phyloP scores from a whole-genome alignment of 2,329 filamentous ascomycete genomes.

The Aureobasidium pullulans region DNA sequence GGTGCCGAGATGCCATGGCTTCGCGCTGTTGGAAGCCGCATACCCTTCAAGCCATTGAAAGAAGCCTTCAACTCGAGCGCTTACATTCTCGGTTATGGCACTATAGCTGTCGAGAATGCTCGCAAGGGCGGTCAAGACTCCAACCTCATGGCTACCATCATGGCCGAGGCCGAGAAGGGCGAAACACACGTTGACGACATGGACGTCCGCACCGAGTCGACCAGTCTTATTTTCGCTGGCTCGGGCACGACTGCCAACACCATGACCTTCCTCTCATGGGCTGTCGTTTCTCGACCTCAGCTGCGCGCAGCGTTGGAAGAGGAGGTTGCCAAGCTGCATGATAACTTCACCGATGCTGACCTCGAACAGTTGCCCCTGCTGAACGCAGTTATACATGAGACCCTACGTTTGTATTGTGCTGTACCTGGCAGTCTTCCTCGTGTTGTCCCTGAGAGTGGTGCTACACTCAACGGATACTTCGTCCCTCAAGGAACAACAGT shows the following conservation, averaged over 20 bases:
- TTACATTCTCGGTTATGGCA: conserved; percentile 19
- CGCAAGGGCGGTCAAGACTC: conserved; percentile 13
- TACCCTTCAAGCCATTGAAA: conserved; percentile 15
- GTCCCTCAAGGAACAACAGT: conserved; percentile 31
- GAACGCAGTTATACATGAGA: conserved; percentile 33
- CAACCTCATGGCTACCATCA: conserved; percentile 19
- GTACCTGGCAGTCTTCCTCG: conserved; percentile 30
- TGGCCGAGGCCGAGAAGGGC: conserved; percentile 19
- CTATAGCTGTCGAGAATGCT: conserved; percentile 16
- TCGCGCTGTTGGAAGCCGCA: conserved; percentile 15
- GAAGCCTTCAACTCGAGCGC: conserved; percentile 18
- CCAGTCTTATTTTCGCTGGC: conserved; percentile 22
- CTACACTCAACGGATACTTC: conserved; percentile 28
- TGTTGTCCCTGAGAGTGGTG: conserved; percentile 28
- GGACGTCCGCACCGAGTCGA: conserved; percentile 22
- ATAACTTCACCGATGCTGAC: conserved; percentile 20
- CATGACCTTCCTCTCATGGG: conserved; percentile 17
- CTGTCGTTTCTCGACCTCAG: conserved; percentile 12
- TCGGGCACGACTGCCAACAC: conserved; percentile 21
- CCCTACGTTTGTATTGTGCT: conserved; percentile 31
- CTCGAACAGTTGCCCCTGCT: conserved; percentile 26
- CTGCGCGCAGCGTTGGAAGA: conserved; percentile 15
- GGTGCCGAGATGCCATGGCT: conserved; percentile 24
- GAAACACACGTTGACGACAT: conserved; percentile 15
- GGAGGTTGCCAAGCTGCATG: conserved; percentile 15